Conservation (phyloP, 1,284 basidiomycete genomes). For the Pseudozyma sp. region DNA sequence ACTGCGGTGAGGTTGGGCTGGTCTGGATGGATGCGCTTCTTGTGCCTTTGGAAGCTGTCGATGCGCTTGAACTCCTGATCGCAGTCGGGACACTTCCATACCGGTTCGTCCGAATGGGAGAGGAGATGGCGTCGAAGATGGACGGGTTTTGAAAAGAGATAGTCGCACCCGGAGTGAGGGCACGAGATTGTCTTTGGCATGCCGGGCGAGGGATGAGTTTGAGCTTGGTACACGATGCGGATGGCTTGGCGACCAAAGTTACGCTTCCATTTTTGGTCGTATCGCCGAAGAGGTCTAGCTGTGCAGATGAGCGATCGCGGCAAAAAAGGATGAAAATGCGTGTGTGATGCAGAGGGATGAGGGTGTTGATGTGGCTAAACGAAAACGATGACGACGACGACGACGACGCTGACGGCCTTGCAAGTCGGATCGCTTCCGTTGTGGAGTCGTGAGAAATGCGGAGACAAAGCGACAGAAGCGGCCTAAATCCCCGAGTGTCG, state of each 20-base stretch:
- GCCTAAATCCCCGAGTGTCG: too few species aligned
- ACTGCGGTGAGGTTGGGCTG: slow-evolving; percentile 27
- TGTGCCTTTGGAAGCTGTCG: slow-evolving; percentile 52
- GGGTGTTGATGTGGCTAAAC: background rate
- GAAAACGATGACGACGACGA: slow-evolving; percentile 1
- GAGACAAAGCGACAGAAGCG: background rate
- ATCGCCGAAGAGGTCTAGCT: background rate
- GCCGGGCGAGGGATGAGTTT: background rate
- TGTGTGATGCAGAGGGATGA: background rate
- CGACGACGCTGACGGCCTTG: background rate
- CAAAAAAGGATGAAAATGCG: background rate
- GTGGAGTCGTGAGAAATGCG: background rate
- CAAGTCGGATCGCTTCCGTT: background rate
- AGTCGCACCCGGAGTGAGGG: slow-evolving; percentile 42
- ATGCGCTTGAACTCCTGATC: slow-evolving; percentile 49
- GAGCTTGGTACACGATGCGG: background rate
- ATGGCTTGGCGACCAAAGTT: background rate
- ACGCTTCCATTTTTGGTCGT: background rate
- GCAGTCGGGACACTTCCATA: slow-evolving; percentile 47
- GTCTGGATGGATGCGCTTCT: slow-evolving; percentile 47
- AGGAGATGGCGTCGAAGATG: slow-evolving; percentile 45
- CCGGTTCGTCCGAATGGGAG: slow-evolving; percentile 40
- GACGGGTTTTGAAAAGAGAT: slow-evolving; percentile 46
- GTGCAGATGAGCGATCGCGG: background rate
- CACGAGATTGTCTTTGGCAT: slow-evolving; percentile 51